Evolutionary conservation across 345 rosid genomes (phyloP), one percentile per base, ranked within the genome.

Genomic region (Dovyalis caffra): DNA sequence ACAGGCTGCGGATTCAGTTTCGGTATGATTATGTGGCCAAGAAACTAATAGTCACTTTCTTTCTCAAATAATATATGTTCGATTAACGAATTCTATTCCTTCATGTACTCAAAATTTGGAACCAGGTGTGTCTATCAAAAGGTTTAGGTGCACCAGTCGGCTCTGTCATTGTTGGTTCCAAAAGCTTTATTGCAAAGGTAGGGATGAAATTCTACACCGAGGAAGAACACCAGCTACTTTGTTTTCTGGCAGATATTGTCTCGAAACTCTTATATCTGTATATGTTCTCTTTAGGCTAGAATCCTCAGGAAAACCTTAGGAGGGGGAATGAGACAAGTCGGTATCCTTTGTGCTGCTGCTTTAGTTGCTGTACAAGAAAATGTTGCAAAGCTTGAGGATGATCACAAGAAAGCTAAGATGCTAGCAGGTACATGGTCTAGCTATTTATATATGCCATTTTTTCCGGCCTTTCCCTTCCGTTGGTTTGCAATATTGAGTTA

Each of bases 111-210:
- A 37, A 69, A 69, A 35, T 70, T 75, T 43, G 68, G 51, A 67
- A 66, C 63, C 80, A 92, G 97, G 85, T 95, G 66, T 95, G 99
- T 74, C 85, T 93, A 70, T 95, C 99, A 0, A 91, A 95, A 82
- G 98, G 97, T 51, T 77, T 93, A 18, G 99, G 98, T 34, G 99
- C 99, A 71, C 98, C 98, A 2, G 97, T 91, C 23, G 99, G 97
- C 47, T 86, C 98, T 64, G 90, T 91, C 45, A 91, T 95, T 78
- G 98, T 93, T 45, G 97, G 99, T 73, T 93, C 96, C 57, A 81
- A 80, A 79, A 81, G 81, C 80, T 95, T 95, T 79, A 88, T 93
- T 25, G 74, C 86, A 68, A 89, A 89, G 92, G 99, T 91, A 85
- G 67, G 10, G 2, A 20, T 56, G 43, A 67, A 15, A 43, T 21